A percentile compares a stretch with the other conserved stretches of the same genome.
phyloP scores from a whole-genome alignment of 257 asterid species.

The Capsicum chinense region DNA sequence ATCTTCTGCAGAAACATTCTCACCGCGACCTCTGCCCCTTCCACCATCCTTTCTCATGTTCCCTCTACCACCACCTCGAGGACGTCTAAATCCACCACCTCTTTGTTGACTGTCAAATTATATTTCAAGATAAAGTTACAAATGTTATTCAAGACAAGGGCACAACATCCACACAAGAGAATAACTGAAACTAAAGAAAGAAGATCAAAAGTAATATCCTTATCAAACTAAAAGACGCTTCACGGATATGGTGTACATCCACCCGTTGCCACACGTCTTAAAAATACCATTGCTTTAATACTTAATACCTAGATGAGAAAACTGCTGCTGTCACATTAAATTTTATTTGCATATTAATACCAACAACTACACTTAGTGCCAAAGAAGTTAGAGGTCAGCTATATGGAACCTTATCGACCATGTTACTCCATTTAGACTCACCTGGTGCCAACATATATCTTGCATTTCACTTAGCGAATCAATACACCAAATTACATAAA shows the following conservation, averaged over 20 bases:
- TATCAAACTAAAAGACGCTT: conserved; percentile 18
- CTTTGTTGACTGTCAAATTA: conserved; percentile 46
- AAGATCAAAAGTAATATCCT: conserved; percentile 3
- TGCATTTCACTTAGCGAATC: background rate
- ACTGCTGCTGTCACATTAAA: background rate
- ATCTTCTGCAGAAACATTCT: conserved; percentile 71
- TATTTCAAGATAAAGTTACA: conserved; percentile 10
- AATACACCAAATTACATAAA: conserved; percentile 14
- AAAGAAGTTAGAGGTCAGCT: background rate
- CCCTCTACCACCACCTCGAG: conserved; percentile 45
- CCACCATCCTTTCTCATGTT: conserved; percentile 50
- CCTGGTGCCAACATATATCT: background rate
- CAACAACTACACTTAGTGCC: background rate
- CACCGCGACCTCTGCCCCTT: conserved; percentile 56
- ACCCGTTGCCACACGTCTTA: background rate
- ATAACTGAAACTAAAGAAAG: background rate
- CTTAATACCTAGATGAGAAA: background rate
- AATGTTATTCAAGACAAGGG: background rate
- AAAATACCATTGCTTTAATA: background rate
- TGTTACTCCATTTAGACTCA: background rate
- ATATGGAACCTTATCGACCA: background rate
- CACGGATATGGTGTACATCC: background rate
- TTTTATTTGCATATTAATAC: background rate
- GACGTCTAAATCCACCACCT: conserved; percentile 55
- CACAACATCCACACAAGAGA: background rate